A percentile compares a stretch with the other conserved stretches of the same genome.
phyloP scores from a whole-genome alignment of 192 early-diverging fungal genomes.

The Globomyces pollinis-pini region DNA sequence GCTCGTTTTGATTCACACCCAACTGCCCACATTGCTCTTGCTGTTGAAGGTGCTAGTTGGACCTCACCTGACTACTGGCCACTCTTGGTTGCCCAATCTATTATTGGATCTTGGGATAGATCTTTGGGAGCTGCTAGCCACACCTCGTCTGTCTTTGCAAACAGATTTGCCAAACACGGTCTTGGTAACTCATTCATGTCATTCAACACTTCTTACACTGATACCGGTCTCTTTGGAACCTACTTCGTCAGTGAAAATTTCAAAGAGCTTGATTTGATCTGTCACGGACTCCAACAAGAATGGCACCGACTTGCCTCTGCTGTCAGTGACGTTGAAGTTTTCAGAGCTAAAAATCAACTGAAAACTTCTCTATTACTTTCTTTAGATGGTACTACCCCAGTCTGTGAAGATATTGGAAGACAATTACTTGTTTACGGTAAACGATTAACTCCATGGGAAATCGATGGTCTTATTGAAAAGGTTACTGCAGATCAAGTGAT shows the following conservation, averaged over 20 bases:
- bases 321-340: constrained; percentile 84
- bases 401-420: constrained; percentile 97
- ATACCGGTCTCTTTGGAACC: constrained; percentile 95
- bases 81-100: constrained; percentile 87
- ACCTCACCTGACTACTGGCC: constrained; percentile 92
- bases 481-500: constrained; percentile 82
- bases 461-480: constrained; percentile 76
- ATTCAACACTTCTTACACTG: constrained; percentile 98
- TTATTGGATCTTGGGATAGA: constrained; percentile 96
- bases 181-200: constrained; percentile 98
- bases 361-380: constrained; percentile 86
- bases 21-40: constrained; percentile 92
- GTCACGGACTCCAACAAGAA: constrained; percentile 85
- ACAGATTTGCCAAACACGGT: constrained; percentile 65
- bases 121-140: constrained; percentile 82
- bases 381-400: constrained; percentile 89
- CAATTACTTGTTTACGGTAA: constrained; percentile 89
- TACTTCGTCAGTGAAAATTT: constrained; percentile 84
- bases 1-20: constrained; percentile 82
- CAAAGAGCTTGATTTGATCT: constrained; percentile 74
- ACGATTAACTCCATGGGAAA: constrained; percentile 81
- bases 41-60: constrained; percentile 95
- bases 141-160: constrained; percentile 77
- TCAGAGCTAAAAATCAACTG: constrained; percentile 97
- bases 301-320: constrained; percentile 81